A percentile compares a stretch with the other conserved stretches of the same genome.
Evolutionary conservation across 441 rosid species (phyloP).

Genomic region (Syzygium syzygioides): DNA sequence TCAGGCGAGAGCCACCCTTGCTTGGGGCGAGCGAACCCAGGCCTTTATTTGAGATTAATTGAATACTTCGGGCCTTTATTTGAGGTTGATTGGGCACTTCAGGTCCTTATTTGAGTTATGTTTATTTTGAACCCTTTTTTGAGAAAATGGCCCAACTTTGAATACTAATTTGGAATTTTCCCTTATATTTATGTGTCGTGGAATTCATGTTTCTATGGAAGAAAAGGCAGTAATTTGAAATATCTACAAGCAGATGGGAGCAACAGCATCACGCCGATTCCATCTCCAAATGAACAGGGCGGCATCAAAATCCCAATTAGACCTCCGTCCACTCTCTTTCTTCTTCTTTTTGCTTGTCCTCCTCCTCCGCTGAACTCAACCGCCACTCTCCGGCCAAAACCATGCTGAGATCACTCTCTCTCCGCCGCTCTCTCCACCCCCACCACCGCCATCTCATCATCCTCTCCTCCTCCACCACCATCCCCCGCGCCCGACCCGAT

Average conservation of each 20-base stretch:
- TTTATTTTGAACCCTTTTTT: too few species aligned
- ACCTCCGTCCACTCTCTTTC: not conserved
- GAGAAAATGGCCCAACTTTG: too few species aligned
- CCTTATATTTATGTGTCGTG: not conserved
- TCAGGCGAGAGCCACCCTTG: too few species aligned
- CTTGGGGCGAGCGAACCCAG: too few species aligned
- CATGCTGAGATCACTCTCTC: slow-evolving; percentile 1
- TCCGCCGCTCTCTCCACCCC: slow-evolving; percentile 16
- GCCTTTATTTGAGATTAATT: too few species aligned
- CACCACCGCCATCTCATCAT: slow-evolving; percentile 1
- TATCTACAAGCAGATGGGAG: too few species aligned
- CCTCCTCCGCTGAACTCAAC: not conserved
- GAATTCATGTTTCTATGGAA: not conserved
- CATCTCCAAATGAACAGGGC: not conserved
- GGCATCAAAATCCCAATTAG: not conserved
- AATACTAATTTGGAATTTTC: too few species aligned
- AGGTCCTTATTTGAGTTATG: too few species aligned
- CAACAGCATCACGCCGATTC: not conserved
- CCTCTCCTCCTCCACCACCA: not conserved
- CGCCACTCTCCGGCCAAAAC: not conserved
- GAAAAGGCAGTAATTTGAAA: not conserved
- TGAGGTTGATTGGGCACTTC: too few species aligned
- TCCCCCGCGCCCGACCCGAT: not conserved
- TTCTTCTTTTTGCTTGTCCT: not conserved
- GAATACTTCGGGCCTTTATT: too few species aligned